Evolutionary conservation across 106 monocot species (phyloP), one percentile per base, ranked within the genome.

Genomic region (Vanilla planifolia): DNA sequence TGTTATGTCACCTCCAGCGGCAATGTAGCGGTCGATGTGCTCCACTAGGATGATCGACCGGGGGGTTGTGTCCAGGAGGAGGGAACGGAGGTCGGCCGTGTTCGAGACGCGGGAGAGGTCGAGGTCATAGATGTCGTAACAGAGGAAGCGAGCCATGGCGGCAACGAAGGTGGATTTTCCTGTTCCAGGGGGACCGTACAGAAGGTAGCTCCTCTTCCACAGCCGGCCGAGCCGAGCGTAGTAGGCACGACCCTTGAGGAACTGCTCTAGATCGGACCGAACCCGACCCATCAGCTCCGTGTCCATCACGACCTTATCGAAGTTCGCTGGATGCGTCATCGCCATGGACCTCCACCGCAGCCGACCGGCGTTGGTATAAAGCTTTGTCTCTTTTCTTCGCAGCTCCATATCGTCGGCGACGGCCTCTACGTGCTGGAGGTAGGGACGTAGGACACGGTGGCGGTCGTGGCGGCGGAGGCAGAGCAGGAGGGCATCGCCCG

Each of bases 141-240:
- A 27, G 35, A 89, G 71, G 72, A 80, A 84, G 13, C 75, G 71
- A 5, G 89, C 79, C 71, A 89, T 84, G 63, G 89, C 89, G 1
- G 77, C 84, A 25, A 70, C 77, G 64, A 89, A 80, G 35, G 78
- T 70, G 35, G 89, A 80, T 53, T 89, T 89, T 6, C 84, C 84
- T 25, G 89, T 84, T 32, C 89, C 89, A n/a, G 77, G 80, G 3
- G 80, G 67, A 26, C 89, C 89, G 72, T 77, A 64, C 5, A 89
- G 74, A 51, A 89, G 80, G 63, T 89, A 89, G 21, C 84, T 89
- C 26, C 89, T 77, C 37, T 77, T 77, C 89, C 89, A 89, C 6
- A 73, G 71, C 20, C 74, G 73, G 20, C 89, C 84, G 23, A 89
- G 48, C 22, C 80, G 73, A 41, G 71, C 67, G 73, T 89, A 89